A percentile compares a stretch with the other conserved stretches of the same genome.
phyloP scores from a whole-genome alignment of 2,329 filamentous ascomycete species.

The Metarhizium brunneum region DNA sequence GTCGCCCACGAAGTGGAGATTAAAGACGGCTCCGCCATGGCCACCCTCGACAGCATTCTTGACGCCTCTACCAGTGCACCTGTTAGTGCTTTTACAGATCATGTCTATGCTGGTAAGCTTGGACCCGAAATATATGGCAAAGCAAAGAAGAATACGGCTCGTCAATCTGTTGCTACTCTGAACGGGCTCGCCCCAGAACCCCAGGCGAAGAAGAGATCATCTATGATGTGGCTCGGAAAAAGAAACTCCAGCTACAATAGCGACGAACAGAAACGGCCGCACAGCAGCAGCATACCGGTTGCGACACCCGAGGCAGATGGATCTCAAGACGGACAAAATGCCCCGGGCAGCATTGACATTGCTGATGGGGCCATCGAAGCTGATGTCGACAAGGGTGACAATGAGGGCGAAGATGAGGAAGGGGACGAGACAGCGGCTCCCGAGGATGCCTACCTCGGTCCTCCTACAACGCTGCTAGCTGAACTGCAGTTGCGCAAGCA shows the following conservation, averaged over 20 bases:
- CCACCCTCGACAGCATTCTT: constrained; percentile 82
- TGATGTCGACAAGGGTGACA: constrained; percentile 19
- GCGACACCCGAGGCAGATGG: constrained; percentile 8
- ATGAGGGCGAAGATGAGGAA: constrained; percentile 32
- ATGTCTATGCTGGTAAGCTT: constrained; percentile 69
- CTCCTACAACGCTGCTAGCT: constrained; percentile 83
- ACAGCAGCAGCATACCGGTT: constrained; percentile 15
- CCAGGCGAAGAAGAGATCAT: constrained; percentile 36
- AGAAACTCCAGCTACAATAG: constrained; percentile 21
- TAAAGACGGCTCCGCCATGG: constrained; percentile 74
- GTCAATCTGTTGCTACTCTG: constrained; percentile 17
- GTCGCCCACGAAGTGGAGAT: constrained; percentile 41
- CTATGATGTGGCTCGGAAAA: constrained; percentile 39
- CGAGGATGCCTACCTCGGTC: constrained; percentile 50
- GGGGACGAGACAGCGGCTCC: constrained; percentile 37
- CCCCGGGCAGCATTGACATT: constrained; percentile 2
- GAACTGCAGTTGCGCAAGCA: constrained; percentile 88
- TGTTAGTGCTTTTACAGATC: constrained; percentile 84
- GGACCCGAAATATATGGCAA: constrained; percentile 66
- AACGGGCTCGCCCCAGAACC: constrained; percentile 13
- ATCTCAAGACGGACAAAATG: constrained; percentile 2
- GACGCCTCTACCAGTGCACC: constrained; percentile 83
- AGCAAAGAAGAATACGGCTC: constrained; percentile 40
- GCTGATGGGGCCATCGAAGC: constrained; percentile 6
- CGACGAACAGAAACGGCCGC: constrained; percentile 17